Base-by-base conservation (phyloP, 2,329 filamentous ascomycete species). In the Ascochyta koolunga region DNA sequence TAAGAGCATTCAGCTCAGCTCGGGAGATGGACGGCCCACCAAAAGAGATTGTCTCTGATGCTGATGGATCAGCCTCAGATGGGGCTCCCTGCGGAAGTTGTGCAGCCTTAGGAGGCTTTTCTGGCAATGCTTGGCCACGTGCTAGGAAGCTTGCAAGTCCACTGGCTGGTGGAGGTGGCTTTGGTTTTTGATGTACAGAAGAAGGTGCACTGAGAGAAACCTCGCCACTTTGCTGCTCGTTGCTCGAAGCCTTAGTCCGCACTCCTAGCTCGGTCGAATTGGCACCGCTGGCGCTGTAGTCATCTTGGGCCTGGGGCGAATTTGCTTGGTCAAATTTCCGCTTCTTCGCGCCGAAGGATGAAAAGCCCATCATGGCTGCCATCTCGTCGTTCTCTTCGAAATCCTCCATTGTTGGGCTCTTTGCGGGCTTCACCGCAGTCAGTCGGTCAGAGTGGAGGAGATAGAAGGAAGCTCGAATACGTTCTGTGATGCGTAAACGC, bases 341-440 rank as follows among this genome's bases (percentile, higher is more conserved):
- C 71, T 89, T 89, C 72, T 89, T 90, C 37, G 80, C 77, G 61
- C 89, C 89, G 68, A 93, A 93, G 52, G 84, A 82, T 8, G 86
- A 82, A 74, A 92, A 92, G 59, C 89, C 89, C 86, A 92, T 88
- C 40, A 83, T 81, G 36, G 83, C 82, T 19, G 86, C 86, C 71
- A 90, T 48, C 36, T 64, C 60, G 46, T 83, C 83, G 36, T 83
- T 79, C 18, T 77, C 66, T n/a, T 78, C 77, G 57, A 76, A 70
- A 21, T 50, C 47, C 15, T 56, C 53, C 53, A 56, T 56, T 9
- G 31, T 37, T 13, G 16, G 13, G 3, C 7, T 19, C 16, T 11
- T 10, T n/a, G 32, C 21, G 32, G 16, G 42, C 24, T 36, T 56
- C 6, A 43, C 42, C 22, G 29, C 22, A 33, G 25, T 31, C 36